Percentiles rank a stretch among this genome's conserved stretches.
These are phyloP conservation scores for Ogataea chonburiensis DNA, from an alignment of 805 yeast species.

Conservation along the genomic window DNA sequence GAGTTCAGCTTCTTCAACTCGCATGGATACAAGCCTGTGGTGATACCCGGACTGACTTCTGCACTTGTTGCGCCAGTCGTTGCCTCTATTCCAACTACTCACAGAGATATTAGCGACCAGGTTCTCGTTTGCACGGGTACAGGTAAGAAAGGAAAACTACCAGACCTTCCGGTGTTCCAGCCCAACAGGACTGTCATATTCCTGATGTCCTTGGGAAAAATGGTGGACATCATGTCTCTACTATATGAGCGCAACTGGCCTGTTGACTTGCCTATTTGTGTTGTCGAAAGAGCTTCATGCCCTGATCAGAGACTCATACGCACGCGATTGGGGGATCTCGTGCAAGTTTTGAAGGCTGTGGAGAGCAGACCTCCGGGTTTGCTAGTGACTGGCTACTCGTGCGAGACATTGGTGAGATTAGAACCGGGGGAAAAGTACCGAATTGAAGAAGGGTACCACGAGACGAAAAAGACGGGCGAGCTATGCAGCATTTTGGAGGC, in stretches of 20 bases:
- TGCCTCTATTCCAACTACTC: slow-evolving; percentile 86
- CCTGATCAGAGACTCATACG: slow-evolving; percentile 87
- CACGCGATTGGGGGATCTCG: slow-evolving; percentile 64
- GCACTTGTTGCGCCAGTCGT: slow-evolving; percentile 85
- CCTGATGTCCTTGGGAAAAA: slow-evolving; percentile 85
- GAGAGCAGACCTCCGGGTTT: slow-evolving; percentile 95
- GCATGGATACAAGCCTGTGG: slow-evolving; percentile 69
- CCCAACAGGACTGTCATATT: slow-evolving; percentile 78
- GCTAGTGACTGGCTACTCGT: slow-evolving; percentile 76
- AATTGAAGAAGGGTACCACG: slow-evolving; percentile 28
- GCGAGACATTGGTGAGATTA: slow-evolving; percentile 37
- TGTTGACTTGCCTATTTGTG: slow-evolving; percentile 69
- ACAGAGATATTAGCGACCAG: slow-evolving; percentile 89
- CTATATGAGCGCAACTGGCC: slow-evolving; percentile 61
- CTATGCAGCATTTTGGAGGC: slow-evolving; percentile 5
- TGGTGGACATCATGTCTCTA: slow-evolving; percentile 51
- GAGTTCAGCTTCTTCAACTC: slow-evolving; percentile 68
- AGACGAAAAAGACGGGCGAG: slow-evolving; percentile 4
- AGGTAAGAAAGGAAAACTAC: slow-evolving; percentile 82
- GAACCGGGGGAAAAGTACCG: slow-evolving; percentile 22
- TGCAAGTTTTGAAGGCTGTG: slow-evolving; percentile 67
- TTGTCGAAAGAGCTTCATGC: slow-evolving; percentile 89
- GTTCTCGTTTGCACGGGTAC: slow-evolving; percentile 93
- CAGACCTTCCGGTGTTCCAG: slow-evolving; percentile 73
- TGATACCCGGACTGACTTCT: slow-evolving; percentile 86